These are phyloP conservation scores for Nannizzia gypsea DNA, from an alignment of 2,329 filamentous ascomycete species.

Conservation along the genomic window DNA sequence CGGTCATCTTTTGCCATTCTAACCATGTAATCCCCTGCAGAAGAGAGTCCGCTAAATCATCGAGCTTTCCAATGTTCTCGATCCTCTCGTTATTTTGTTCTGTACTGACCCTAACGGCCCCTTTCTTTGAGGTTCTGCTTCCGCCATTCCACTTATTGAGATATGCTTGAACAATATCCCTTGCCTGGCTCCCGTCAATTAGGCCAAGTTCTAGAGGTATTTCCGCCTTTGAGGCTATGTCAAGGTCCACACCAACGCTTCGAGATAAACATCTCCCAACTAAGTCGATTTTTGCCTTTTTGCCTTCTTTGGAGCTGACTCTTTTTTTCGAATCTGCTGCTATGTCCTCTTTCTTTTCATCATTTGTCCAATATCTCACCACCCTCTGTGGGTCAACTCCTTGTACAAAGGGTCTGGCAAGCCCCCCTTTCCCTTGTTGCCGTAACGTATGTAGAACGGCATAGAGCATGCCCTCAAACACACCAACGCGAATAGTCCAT, in stretches of 20 bases:
- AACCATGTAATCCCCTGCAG: constrained; percentile 68
- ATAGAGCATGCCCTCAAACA: constrained; percentile 71
- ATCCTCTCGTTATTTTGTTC: neutral
- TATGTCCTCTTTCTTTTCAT: constrained; percentile 13
- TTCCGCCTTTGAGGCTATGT: constrained; percentile 6
- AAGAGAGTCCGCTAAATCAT: constrained; percentile 70
- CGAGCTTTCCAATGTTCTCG: constrained; percentile 48
- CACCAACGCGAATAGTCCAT: constrained; percentile 74
- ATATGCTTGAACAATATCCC: constrained; percentile 20
- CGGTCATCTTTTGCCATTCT: constrained; percentile 50
- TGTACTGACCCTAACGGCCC: neutral
- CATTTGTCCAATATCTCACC: constrained; percentile 43
- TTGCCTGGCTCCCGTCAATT: constrained; percentile 14
- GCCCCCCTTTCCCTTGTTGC: constrained; percentile 25
- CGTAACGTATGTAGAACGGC: constrained; percentile 51
- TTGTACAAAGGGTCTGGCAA: constrained; percentile 34
- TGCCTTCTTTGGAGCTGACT: constrained; percentile 24
- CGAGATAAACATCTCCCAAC: constrained; percentile 43
- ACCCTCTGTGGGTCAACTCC: constrained; percentile 46
- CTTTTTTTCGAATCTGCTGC: constrained; percentile 10
- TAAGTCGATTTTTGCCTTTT: constrained; percentile 51
- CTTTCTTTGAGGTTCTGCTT: constrained; percentile 5
- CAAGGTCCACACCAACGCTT: neutral
- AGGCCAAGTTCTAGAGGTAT: constrained; percentile 19
- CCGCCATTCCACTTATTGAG: constrained; percentile 21